Conservation (phyloP, 768 basidiomycete genomes). For the Amyloporia xantha region DNA sequence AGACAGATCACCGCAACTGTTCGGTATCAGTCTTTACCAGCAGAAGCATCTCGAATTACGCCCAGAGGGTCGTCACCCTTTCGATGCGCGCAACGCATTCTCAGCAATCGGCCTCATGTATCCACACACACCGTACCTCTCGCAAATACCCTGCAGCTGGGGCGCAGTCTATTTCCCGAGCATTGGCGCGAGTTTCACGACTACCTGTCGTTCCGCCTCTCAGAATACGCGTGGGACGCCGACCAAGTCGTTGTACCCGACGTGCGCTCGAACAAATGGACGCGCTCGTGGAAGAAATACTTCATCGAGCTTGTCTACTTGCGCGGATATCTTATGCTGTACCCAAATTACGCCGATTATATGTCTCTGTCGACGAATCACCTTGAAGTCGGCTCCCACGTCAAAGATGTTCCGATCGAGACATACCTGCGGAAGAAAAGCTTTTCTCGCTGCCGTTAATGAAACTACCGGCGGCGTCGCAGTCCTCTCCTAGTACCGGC, state of each 20-base stretch:
- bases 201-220: conserved; percentile 65
- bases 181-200: conserved; percentile 84
- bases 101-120: conserved; percentile 29
- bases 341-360: conserved; percentile 73
- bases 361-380: conserved; percentile 83
- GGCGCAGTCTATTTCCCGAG: conserved; percentile 88
- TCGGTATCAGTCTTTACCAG: conserved; percentile 82
- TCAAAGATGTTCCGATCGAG: conserved; percentile 45
- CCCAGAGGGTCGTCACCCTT: conserved; percentile 56
- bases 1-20: conserved; percentile 43
- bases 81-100: conserved; percentile 62
- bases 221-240: conserved; percentile 36
- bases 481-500: conserved; percentile 21
- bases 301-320: conserved; percentile 83
- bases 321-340: conserved; percentile 82
- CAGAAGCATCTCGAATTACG: conserved; percentile 76
- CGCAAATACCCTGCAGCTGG: conserved; percentile 88
- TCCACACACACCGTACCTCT: conserved; percentile 66
- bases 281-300: conserved; percentile 81
- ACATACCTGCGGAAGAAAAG: conserved; percentile 48
- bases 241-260: conserved; percentile 53
- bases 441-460: conserved; percentile 70
- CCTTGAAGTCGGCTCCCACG: conserved; percentile 78
- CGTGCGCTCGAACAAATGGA: conserved; percentile 78
- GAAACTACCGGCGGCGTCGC: conserved; percentile 29